A percentile compares a stretch with the other conserved stretches of the same genome.
Conservation (phyloP, 2,329 filamentous ascomycete genomes). For the Botrytis medusae region DNA sequence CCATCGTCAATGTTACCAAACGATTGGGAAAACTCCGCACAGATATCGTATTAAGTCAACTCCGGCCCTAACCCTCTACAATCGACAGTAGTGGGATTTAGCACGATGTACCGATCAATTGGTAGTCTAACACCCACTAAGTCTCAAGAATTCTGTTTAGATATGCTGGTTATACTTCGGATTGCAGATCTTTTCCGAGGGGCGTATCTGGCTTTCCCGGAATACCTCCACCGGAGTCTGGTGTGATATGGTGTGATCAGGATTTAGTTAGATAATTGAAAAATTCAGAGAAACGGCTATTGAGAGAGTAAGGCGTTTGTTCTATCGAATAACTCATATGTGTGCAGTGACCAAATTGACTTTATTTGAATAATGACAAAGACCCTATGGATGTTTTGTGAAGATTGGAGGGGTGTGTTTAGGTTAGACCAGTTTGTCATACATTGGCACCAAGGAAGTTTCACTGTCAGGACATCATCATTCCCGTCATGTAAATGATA, state of each 20-base stretch:
- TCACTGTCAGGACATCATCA: background rate
- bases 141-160: background rate
- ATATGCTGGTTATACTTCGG: background rate
- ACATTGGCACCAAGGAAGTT: background rate
- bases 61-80: background rate
- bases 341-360: background rate
- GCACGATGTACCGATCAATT: background rate
- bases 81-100: background rate
- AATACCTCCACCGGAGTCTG: background rate
- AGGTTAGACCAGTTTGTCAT: background rate
- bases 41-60: background rate
- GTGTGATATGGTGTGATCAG: background rate
- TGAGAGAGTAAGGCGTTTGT: background rate
- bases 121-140: background rate
- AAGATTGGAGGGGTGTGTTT: background rate
- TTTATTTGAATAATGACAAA: background rate
- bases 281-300: background rate
- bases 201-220: background rate
- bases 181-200: background rate
- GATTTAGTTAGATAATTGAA: background rate
- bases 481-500: background rate
- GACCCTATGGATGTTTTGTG: background rate
- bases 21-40: background rate
- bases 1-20: background rate
- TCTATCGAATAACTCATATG: background rate